Evolutionary conservation across 495 filamentous ascomycete species (phyloP), one percentile per base, ranked within the genome.

Genomic region (Evernia prunastri): DNA sequence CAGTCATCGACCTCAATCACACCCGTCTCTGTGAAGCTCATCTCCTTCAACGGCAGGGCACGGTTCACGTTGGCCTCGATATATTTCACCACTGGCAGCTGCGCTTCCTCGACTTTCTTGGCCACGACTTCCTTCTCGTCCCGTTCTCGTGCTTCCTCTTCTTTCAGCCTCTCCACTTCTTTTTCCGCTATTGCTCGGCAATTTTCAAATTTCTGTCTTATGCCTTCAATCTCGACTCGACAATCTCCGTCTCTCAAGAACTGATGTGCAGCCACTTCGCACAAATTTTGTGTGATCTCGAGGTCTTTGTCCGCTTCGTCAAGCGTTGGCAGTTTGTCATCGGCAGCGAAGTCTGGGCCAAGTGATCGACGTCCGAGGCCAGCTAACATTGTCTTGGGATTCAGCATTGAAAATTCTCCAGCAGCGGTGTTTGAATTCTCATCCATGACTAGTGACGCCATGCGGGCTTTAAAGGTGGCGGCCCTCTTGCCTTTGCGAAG

Each of bases 221-320:
- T 88, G 35, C 84, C 85, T 17, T 80, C 76, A 20, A 95, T 81
- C 75, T 96, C 89, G 27, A 82, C 79, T 23, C 76, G 79, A 74
- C 92, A 96, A 64, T 92, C 86, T 27, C 91, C 92, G 60, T 89
- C 85, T 27, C 92, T 84, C 17, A 96, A 80, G 63, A 95, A 90
- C 71, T 94, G 89, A 72, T 93, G 91, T 3, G 92, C 92, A 18
- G 84, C 92, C 59, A 85, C 84, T 74, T 96, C 92, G 73, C 89
- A 95, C 69, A 91, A 82, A 56, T 79, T 82, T 70, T 96, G 89
- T 17, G 88, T 88, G 59, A 83, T 81, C 69, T 96, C 90, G 58
- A 96, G 78, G 2, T 84, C 82, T 70, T 85, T 87, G 68, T 95
- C 92, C 1, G 89, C 77, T 51, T 82, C 78, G 68, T 94, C 89